phyloP scores from a whole-genome alignment of 139 green algal species.

The Chlamydomonas sp. region DNA sequence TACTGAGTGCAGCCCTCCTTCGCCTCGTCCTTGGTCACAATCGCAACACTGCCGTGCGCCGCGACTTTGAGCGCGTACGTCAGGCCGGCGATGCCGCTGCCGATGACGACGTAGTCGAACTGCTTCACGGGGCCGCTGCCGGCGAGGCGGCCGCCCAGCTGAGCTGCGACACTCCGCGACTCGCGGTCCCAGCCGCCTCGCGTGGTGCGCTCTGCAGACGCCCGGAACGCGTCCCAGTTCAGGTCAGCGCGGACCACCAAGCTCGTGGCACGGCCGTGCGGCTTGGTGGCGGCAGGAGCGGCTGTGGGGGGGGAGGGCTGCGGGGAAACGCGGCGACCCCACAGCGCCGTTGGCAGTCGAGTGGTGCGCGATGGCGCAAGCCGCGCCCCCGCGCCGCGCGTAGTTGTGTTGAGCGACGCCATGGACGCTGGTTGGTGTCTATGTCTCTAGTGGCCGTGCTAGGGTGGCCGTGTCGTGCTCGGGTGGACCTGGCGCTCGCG shows the following conservation, averaged over 20 bases:
- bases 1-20: slow-evolving; percentile 80
- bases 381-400: too few relatives aligned
- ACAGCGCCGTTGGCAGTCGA: background rate
- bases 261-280: slow-evolving; percentile 3
- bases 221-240: too few relatives aligned
- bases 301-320: background rate
- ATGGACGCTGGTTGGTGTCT: background rate
- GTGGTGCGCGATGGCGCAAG: background rate
- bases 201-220: too few relatives aligned
- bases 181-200: too few relatives aligned
- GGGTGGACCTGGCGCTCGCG: background rate
- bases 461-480: background rate
- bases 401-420: background rate
- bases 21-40: slow-evolving; percentile 87
- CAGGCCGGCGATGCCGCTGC: slow-evolving; percentile 90
- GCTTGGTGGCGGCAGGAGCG: background rate
- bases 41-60: slow-evolving; percentile 78
- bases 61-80: slow-evolving; percentile 91
- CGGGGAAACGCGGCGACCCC: too few relatives aligned
- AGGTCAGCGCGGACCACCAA: too few relatives aligned
- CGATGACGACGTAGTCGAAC: slow-evolving; percentile 90
- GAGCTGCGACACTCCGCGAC: too few relatives aligned
- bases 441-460: too few relatives aligned
- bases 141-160: too few relatives aligned
- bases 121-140: too few relatives aligned